Percentiles rank a stretch among this genome's conserved stretches.
Evolutionary conservation across 108 stramenopile species (phyloP).

Genomic region (Cyclotella sp.): DNA sequence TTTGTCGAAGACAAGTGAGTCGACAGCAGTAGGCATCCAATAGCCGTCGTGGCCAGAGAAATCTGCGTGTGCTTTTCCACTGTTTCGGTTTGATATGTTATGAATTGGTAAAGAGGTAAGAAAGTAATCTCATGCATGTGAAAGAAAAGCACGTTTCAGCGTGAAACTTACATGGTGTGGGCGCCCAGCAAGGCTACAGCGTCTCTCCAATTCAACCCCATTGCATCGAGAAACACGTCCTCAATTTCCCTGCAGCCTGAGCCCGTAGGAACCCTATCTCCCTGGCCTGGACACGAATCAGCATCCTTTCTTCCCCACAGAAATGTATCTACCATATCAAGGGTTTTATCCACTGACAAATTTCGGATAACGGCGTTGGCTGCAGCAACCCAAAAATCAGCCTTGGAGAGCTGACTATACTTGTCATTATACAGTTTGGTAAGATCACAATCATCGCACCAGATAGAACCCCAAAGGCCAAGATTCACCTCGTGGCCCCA

Average conservation of each 20-base stretch:
- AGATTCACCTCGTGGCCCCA: slow-evolving; percentile 7
- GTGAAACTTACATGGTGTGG: slow-evolving; percentile 23
- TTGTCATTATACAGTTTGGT: slow-evolving; percentile 12
- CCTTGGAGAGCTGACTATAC: slow-evolving; percentile 23
- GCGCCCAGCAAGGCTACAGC: slow-evolving; percentile 38
- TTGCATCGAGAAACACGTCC: slow-evolving; percentile 21
- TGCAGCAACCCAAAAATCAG: slow-evolving; percentile 51
- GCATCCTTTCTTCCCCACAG: slow-evolving; percentile 28
- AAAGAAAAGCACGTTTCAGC: too few relatives aligned
- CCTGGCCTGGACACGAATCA: slow-evolving; percentile 3
- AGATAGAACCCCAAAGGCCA: slow-evolving; percentile 13
- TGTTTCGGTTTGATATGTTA: too few relatives aligned
- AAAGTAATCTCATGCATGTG: too few relatives aligned
- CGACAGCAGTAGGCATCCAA: too few relatives aligned
- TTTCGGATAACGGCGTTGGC: too few relatives aligned
- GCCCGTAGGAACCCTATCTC: slow-evolving; percentile 21
- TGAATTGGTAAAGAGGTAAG: too few relatives aligned
- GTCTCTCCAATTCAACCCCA: slow-evolving; percentile 39
- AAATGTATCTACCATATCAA: slow-evolving; percentile 28
- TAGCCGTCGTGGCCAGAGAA: too few relatives aligned
- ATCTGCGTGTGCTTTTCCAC: slow-evolving; percentile 1
- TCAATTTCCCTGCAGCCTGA: slow-evolving; percentile 21
- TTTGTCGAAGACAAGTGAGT: too few relatives aligned
- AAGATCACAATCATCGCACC: slow-evolving; percentile 28
- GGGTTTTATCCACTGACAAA: slow-evolving; percentile 20